Evolutionary conservation across 805 yeast genomes (phyloP).

Genomic region (Candida loeiensis): DNA sequence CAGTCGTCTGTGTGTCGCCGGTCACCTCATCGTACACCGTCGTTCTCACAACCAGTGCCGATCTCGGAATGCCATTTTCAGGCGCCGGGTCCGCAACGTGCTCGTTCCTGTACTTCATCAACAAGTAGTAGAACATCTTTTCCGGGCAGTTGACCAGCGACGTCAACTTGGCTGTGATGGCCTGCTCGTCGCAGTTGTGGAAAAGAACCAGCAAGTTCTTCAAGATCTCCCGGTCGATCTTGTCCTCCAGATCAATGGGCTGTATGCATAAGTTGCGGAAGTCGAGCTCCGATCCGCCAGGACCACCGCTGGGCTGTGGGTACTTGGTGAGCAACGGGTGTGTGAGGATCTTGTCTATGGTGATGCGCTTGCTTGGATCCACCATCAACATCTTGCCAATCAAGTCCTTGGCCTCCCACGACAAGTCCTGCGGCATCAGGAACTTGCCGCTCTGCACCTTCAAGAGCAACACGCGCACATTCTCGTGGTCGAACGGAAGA

Average conservation of each 20-base stretch:
- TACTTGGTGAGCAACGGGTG: slow-evolving; percentile 85
- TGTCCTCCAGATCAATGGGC: slow-evolving; percentile 39
- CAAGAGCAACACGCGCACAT: slow-evolving; percentile 76
- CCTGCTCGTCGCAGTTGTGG: slow-evolving; percentile 65
- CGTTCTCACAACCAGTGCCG: slow-evolving; percentile 40
- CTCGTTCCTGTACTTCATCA: slow-evolving; percentile 70
- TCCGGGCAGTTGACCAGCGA: slow-evolving; percentile 64
- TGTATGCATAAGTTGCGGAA: slow-evolving; percentile 16
- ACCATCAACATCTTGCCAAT: slow-evolving; percentile 77
- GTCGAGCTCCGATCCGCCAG: slow-evolving; percentile 8
- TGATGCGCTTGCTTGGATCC: slow-evolving; percentile 75
- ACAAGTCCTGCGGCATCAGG: slow-evolving; percentile 74
- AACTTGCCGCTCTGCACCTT: slow-evolving; percentile 91
- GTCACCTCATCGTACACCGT: slow-evolving; percentile 30
- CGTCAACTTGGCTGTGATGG: slow-evolving; percentile 50
- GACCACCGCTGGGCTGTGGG: slow-evolving; percentile 34
- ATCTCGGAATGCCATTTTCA: slow-evolving; percentile 30
- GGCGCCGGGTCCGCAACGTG: slow-evolving; percentile 37
- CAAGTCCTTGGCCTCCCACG: slow-evolving; percentile 83
- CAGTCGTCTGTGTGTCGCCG: slow-evolving; percentile 14
- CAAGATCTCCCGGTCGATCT: slow-evolving; percentile 69
- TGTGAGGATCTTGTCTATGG: slow-evolving; percentile 66
- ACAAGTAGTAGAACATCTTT: slow-evolving; percentile 73
- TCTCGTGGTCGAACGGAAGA: slow-evolving; percentile 95
- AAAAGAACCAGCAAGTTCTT: slow-evolving; percentile 74